Base-by-base conservation (phyloP, 371 early-diverging fungal genomes). In the Blakeslea trispora region DNA sequence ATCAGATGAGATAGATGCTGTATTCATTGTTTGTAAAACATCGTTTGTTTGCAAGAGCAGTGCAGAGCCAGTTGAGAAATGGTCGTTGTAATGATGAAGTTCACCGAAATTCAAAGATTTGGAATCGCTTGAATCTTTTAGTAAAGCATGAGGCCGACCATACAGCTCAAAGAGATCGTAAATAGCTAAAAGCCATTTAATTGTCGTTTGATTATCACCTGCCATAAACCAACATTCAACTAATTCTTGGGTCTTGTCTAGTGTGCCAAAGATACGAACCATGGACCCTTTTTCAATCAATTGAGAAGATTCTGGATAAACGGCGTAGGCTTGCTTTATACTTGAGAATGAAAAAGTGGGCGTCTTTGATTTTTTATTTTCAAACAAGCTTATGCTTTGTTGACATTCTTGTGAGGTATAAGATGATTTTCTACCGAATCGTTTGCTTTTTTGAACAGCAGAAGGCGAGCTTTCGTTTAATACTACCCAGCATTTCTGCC, bases 311-410 rank as follows among this genome's bases (percentile, higher is more conserved):
- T 81, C 84, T 1, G 91, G 92, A 55, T 87, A 92, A 41, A 91
- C 77, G 4, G 90, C 86, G 55, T 90, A 91, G 2, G 84, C 87
- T 53, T 83, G 85, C 24, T 69, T 75, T 35, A 86, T 71, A 22
- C 76, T 72, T 18, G 73, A 72, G 45, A 89, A 53, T 2, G 81
- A 71, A 35, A 79, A 50, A 13, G 73, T 46, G 2, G 87, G 82
- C 15, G 61, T 49, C 58, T 81, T 87, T 40, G 83, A 68, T 59
- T 82, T 83, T 47, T 81, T 79, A 32, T 63, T 72, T 18, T 81
- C 83, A 44, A 75, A 82, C 22, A 89, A 62, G 5, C 69, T 37
- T 13, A 64, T 60, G 3, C 44, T 47, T 17, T 54, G 42, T 19
- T 64, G 50, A 21, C 39, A 32, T 68, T 32, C 61, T 68, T 64